A percentile compares a stretch with the other conserved stretches of the same genome.
These are phyloP conservation scores for Gamsiella multidivaricata DNA, from an alignment of 192 early-diverging fungal species.

Conservation along the genomic window DNA sequence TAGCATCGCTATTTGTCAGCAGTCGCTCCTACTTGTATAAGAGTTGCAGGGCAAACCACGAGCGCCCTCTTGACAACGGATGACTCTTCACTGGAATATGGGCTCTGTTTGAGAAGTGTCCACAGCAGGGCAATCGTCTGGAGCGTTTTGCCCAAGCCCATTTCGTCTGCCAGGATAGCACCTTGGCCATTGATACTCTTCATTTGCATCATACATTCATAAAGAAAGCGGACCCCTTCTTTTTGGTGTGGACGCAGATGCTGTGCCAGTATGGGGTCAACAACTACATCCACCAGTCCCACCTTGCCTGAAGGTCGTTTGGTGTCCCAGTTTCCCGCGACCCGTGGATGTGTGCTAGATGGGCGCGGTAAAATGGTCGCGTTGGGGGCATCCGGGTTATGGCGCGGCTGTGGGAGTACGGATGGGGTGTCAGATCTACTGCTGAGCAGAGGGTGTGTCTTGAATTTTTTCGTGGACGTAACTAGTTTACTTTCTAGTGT, in stretches of 20 bases:
- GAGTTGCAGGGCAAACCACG: conserved; percentile 60
- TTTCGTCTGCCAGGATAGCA: conserved; percentile 75
- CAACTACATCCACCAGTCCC: conserved; percentile 59
- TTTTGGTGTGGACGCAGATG: conserved; percentile 61
- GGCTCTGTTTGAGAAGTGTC: conserved; percentile 59
- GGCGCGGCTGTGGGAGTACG: conserved; percentile 32
- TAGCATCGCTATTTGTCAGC: too few species aligned
- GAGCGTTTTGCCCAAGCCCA: conserved; percentile 75
- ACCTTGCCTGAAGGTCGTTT: conserved; percentile 36
- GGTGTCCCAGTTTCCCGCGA: conserved; percentile 19
- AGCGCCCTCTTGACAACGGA: conserved; percentile 50
- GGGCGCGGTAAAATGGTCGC: conserved; percentile 54
- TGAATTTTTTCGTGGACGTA: conserved; percentile 19
- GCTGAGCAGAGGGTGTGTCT: conserved; percentile 5
- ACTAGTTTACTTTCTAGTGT: background rate
- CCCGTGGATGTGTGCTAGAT: conserved; percentile 37
- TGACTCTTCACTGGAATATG: conserved; percentile 49
- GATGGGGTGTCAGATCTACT: background rate
- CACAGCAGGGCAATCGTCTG: conserved; percentile 71
- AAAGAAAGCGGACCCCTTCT: conserved; percentile 60
- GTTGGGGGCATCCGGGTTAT: conserved; percentile 41
- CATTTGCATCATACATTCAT: conserved; percentile 64
- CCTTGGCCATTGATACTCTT: conserved; percentile 81
- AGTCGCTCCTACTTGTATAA: conserved; percentile 42
- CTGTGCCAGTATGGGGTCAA: conserved; percentile 59